phyloP scores from a whole-genome alignment of 441 rosid species.

The Adansonia madagascariensis region DNA sequence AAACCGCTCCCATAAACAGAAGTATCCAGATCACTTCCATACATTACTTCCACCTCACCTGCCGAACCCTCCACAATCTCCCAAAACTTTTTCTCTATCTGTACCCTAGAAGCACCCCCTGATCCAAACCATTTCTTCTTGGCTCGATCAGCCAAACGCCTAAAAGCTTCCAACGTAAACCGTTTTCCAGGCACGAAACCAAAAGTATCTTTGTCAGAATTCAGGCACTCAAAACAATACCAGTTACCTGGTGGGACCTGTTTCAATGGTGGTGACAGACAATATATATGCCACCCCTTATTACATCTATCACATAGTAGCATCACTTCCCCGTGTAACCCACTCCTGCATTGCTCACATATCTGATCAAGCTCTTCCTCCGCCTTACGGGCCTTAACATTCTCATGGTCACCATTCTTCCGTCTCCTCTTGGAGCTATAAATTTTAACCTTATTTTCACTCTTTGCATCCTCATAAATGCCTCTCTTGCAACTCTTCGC shows the following conservation, averaged over 20 bases:
- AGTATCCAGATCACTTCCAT: constrained; percentile 97
- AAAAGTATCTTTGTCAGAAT: constrained; percentile 85
- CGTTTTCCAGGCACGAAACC: constrained; percentile 91
- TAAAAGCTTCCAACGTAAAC: constrained; percentile 69
- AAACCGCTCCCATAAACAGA: constrained; percentile 91
- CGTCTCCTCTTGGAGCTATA: constrained; percentile 64
- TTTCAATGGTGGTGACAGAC: constrained; percentile 89
- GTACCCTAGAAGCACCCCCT: constrained; percentile 61
- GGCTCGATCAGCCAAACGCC: constrained; percentile 88
- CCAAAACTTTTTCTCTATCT: constrained; percentile 92
- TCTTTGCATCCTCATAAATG: constrained; percentile 40
- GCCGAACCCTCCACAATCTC: constrained; percentile 90
- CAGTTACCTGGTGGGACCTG: constrained; percentile 90
- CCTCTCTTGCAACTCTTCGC: constrained; percentile 61
- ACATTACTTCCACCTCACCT: constrained; percentile 90
- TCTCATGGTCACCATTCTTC: constrained; percentile 44
- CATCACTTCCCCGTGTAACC: constrained; percentile 92
- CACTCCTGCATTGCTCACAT: constrained; percentile 86
- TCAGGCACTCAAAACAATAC: constrained; percentile 96
- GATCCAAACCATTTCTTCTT: constrained; percentile 92
- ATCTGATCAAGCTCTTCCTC: constrained; percentile 70
- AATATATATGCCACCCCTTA: constrained; percentile 94
- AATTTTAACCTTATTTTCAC: constrained; percentile 37
- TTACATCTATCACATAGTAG: constrained; percentile 96
- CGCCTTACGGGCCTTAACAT: constrained; percentile 43